Evolutionary conservation across 1,284 basidiomycete species (phyloP), one percentile per base, ranked within the genome.

Genomic region (Cryptococcus jaspeensis): DNA sequence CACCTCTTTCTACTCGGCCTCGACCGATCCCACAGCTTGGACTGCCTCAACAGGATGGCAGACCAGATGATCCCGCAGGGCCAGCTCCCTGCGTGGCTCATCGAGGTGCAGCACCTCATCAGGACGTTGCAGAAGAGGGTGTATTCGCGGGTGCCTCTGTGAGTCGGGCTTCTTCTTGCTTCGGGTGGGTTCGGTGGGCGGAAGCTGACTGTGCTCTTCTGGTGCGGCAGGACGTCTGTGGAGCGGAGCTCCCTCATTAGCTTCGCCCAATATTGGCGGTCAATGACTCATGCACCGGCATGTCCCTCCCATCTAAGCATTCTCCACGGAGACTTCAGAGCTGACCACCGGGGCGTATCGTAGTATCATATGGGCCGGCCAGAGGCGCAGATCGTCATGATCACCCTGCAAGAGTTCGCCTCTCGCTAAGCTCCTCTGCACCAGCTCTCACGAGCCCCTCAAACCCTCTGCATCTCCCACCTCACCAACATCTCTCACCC

Each of bases 341-440:
- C 44, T 53, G 57, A 56, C 35, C 40, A 22, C 7, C 20, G 36
- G 7, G 49, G 18, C 25, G 15, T 28, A 41, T 22, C 22, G 16
- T 50, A 70, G 65, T 72, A 68, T 50, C 32, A 55, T 9, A 72
- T 70, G 69, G 63, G 60, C 9, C 40, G 65, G 57, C 70, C 70
- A 11, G 70, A 72, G 57, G 68, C 65, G 18, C 70, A 72, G 43
- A 50, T 72, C 43, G 69, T 72, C 15, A 55, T 72, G 36, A 69
- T 72, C 41, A 62, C 67, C 6, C 53, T 72, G 28, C 56, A 60
- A 12, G 70, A 72, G 46, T 63, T 68, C 47, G 63, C 59, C 16
- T 48, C 39, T 47, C 52, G 49, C 28, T 60, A 45, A 47, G 2
- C 5, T 16, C 38, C 11, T 8, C 9, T 25, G 39, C 39, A 12